Evolutionary conservation across 768 basidiomycete species (phyloP).

Genomic region (Rhodotorula taiwanensis): DNA sequence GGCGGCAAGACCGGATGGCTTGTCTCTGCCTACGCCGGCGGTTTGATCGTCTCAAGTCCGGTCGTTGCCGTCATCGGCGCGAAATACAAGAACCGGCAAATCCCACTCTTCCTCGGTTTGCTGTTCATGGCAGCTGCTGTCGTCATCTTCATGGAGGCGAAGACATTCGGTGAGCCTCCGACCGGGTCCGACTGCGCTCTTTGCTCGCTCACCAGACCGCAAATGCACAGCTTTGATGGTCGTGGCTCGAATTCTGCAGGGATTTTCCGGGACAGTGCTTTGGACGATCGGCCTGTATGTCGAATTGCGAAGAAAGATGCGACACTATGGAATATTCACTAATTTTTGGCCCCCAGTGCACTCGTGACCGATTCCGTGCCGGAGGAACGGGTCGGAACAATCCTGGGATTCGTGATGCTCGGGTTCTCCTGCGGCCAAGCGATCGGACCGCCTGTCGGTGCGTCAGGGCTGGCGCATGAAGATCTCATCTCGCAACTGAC

Average conservation of each 20-base stretch:
- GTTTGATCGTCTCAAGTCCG: conserved; percentile 34
- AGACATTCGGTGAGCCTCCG: no score
- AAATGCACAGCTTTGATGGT: conserved; percentile 9
- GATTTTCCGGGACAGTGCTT: background rate
- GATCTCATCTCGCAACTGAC: background rate
- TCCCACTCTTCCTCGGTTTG: conserved; percentile 26
- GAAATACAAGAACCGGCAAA: conserved; percentile 22
- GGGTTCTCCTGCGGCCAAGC: conserved; percentile 18
- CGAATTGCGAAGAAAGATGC: no score
- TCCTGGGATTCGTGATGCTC: conserved; percentile 28
- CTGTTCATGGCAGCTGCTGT: conserved; percentile 36
- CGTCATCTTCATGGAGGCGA: background rate
- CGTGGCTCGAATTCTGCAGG: conserved; percentile 33
- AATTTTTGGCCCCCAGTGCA: background rate
- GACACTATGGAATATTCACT: no score
- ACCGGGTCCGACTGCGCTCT: background rate
- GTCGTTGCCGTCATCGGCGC: conserved; percentile 26
- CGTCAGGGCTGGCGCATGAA: conserved; percentile 5
- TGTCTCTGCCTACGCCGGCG: conserved; percentile 36
- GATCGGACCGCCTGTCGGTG: conserved; percentile 22
- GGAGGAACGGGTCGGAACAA: conserved; percentile 21
- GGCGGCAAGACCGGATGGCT: conserved; percentile 38
- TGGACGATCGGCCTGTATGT: conserved; percentile 23
- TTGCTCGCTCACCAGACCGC: background rate
- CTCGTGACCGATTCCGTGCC: conserved; percentile 32